Base-by-base conservation (phyloP, 352 stramenopile genomes). In the Pythium dissotocum region DNA sequence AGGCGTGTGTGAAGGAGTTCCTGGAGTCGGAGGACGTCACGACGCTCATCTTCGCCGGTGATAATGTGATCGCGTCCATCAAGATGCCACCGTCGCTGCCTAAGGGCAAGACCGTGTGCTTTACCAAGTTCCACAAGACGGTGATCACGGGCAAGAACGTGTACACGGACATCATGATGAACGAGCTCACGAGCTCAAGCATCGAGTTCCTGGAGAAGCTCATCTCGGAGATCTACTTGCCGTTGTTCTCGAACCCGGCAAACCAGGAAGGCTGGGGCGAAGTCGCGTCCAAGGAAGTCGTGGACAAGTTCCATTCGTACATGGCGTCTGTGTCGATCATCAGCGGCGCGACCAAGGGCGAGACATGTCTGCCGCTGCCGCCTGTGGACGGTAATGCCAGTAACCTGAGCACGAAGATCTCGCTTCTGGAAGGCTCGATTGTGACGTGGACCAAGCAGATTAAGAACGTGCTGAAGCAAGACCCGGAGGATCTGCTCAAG, bases 381-480 rank as follows among this genome's bases (percentile, higher is more conserved):
- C 94, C 94, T 0, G 83, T 97, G 2, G 90, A 98, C 24, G 85
- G 83, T 12, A 91, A 95, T 38, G 82, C 86, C 0, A 83, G 79
- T 8, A 91, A 89, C 46, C 28, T 91, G 52, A 91, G 86, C 67
- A 98, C 96, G 71, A 95, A 97, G 38, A 98, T 99, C 64, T 98
- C 96, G 13, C 76, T 99, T n/a, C 80, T 99, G 0, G 97, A 99
- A 78, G 91, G 94, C 5, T 98, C 96, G 42, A 98, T 99, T 62
- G 97, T 99, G 55, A 99, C 97, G 1, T 99, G 97, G 97, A 99
- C 97, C 36, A 99, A 99, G 74, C 97, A 99, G 78, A 99, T 99
- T 73, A 99, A 99, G 75, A 98, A 95, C 69, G 94, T 99, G 2
- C 79, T 99, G 26, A 99, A 99, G 75, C 96, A 99, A 78, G 97